Conservation (phyloP, 2,329 filamentous ascomycete genomes). For the Penicillium sumatraense region DNA sequence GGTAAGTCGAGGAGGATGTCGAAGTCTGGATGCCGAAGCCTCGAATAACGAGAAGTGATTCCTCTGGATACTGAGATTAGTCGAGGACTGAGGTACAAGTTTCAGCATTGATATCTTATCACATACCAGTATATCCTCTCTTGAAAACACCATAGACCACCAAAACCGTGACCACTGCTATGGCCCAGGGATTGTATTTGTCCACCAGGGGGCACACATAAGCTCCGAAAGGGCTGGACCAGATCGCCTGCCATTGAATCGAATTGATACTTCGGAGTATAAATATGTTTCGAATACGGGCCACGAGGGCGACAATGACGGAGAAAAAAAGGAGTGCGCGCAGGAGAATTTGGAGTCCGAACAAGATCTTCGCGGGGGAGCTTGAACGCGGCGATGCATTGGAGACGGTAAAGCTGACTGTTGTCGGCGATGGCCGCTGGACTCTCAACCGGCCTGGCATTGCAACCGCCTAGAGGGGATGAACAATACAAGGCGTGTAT, state of each 20-base stretch:
- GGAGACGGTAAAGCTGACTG: constrained; percentile 89
- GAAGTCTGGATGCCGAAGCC: constrained; percentile 90
- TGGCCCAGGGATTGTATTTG: constrained; percentile 46
- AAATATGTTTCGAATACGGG: constrained; percentile 36
- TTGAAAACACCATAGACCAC: constrained; percentile 52
- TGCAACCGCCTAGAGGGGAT: constrained; percentile 15
- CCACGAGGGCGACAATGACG: constrained; percentile 43
- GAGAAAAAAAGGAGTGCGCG: constrained; percentile 50
- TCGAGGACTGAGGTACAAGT: neutral
- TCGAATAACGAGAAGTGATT: constrained; percentile 85
- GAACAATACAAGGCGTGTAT: neutral
- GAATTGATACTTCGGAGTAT: constrained; percentile 32
- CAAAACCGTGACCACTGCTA: constrained; percentile 44
- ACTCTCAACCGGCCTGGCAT: constrained; percentile 63
- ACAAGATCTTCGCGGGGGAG: constrained; percentile 50
- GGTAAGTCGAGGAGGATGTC: constrained; percentile 70
- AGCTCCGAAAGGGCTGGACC: constrained; percentile 38
- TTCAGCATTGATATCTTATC: neutral
- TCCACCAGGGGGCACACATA: constrained; percentile 43
- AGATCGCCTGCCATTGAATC: constrained; percentile 37
- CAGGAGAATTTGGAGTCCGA: constrained; percentile 49
- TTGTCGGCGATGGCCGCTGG: constrained; percentile 74
- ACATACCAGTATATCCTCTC: constrained; percentile 56
- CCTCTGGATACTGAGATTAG: constrained; percentile 57
- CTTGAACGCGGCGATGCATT: constrained; percentile 65